Evolutionary conservation across 1,284 basidiomycete species (phyloP).

Genomic region (Microbotryomycetes sp.): DNA sequence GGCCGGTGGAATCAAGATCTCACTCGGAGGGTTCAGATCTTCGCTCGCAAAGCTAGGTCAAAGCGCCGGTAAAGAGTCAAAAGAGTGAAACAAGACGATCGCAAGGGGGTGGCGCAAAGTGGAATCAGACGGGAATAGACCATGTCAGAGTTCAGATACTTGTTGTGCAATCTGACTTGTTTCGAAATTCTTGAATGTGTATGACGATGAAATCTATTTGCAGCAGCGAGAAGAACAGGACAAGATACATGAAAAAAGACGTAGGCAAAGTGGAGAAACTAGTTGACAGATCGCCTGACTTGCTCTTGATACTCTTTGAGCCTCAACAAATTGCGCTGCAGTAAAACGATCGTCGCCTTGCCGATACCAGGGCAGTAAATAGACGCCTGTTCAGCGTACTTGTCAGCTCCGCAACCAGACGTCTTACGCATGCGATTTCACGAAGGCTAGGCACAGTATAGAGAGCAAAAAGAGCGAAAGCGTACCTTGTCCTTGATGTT

Average conservation of each 20-base stretch:
- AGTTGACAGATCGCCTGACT: not conserved
- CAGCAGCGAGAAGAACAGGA: not conserved
- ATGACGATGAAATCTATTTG: too few relatives aligned
- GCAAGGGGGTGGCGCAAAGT: too few relatives aligned
- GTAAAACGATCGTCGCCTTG: conserved; percentile 94
- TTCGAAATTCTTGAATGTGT: too few relatives aligned
- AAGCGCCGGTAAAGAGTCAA: too few relatives aligned
- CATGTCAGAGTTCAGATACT: too few relatives aligned
- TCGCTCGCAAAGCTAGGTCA: not conserved
- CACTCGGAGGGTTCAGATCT: not conserved
- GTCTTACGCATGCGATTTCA: too few relatives aligned
- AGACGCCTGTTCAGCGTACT: conserved; percentile 56
- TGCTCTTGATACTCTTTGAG: conserved; percentile 21
- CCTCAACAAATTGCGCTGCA: conserved; percentile 76
- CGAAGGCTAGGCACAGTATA: too few relatives aligned
- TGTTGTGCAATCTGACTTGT: too few relatives aligned
- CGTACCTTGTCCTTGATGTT: conserved; percentile 81
- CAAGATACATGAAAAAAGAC: not conserved
- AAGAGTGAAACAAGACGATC: too few relatives aligned
- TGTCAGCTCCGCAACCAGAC: too few relatives aligned
- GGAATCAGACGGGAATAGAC: too few relatives aligned
- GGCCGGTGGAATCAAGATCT: not conserved
- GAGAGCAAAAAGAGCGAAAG: not conserved
- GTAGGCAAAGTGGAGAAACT: not conserved
- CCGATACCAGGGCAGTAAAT: conserved; percentile 90